A percentile compares a stretch with the other conserved stretches of the same genome.
These are phyloP conservation scores for Moringa oleifera DNA, from an alignment of 345 rosid genomes.

Conservation along the genomic window DNA sequence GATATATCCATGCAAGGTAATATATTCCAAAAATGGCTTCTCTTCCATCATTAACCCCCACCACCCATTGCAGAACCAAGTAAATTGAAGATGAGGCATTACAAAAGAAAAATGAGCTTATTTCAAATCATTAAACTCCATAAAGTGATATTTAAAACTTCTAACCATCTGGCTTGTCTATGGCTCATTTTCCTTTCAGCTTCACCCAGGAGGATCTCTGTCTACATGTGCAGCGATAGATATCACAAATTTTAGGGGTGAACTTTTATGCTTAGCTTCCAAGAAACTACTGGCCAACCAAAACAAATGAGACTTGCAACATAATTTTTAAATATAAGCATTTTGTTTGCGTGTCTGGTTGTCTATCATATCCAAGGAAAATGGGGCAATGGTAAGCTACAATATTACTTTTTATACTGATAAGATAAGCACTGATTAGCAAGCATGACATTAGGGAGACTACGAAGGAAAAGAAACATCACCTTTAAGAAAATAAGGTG, in stretches of 20 bases:
- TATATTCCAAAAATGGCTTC: background rate
- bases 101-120: background rate
- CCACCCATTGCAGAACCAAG: background rate
- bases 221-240: background rate
- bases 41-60: background rate
- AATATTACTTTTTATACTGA: no score
- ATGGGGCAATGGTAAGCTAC: no score
- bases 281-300: background rate
- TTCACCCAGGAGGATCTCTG: background rate
- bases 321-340: background rate
- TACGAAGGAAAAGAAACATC: constrained; percentile 3
- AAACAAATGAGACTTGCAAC: background rate
- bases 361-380: background rate
- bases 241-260: background rate
- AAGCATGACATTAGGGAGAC: background rate
- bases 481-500: constrained; percentile 98
- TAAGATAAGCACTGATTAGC: background rate
- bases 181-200: background rate
- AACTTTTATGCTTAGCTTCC: background rate
- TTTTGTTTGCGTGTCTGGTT: background rate
- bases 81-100: background rate
- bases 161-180: background rate
- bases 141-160: background rate
- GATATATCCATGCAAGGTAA: background rate
- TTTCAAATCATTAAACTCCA: background rate